Base-by-base conservation (phyloP, 148 eudicot genomes). In the Chenopodium berlandieri region DNA sequence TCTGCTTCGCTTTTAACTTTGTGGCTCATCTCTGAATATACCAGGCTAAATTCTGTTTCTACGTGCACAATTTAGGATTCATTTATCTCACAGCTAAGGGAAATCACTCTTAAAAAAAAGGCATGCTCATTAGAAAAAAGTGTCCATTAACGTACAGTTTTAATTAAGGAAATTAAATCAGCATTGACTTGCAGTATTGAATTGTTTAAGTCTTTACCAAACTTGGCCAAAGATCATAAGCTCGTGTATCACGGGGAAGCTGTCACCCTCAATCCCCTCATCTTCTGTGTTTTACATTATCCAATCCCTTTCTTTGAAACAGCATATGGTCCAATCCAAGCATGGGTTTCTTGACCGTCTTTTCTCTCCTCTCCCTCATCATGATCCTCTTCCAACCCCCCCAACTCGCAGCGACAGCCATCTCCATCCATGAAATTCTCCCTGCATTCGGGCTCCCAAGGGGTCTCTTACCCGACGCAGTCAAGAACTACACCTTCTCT, bases 391-490 rank as follows among this genome's bases (percentile, higher is more conserved):
- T 20, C 44, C 72, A 68, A 1, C 6, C 9, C 46, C 19, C 19
- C 72, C 20, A 4, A 31, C 20, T 67, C 32, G 1, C 19, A 2
- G 19, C 19, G 9, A 4, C 34, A 14, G 22, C 72, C 37, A 68
- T 14, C 22, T 71, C 75, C 48, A 71, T 71, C 27, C 8, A 19
- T n/a, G 75, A 71, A n/a, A 20, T 71, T 20, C 75, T 71, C 14
- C 75, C 75, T 19, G 4, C 16, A 9, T 79, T 31, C 86, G 90
- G 91, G 37, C 81, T 92, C 68, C 97, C 94, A 12, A 80, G 82
- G 77, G 97, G 94, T 40, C 90, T 93, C 78, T 63, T 93, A 7
- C 97, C 97, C 0, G 87, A 85, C 80, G 82, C 91, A 65, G 93
- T 93, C 71, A 77, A 37, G 32, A 84, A 84, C 82, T 93, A 90